Evolutionary conservation across 495 filamentous ascomycete genomes (phyloP).

Genomic region (Penicillium herquei): DNA sequence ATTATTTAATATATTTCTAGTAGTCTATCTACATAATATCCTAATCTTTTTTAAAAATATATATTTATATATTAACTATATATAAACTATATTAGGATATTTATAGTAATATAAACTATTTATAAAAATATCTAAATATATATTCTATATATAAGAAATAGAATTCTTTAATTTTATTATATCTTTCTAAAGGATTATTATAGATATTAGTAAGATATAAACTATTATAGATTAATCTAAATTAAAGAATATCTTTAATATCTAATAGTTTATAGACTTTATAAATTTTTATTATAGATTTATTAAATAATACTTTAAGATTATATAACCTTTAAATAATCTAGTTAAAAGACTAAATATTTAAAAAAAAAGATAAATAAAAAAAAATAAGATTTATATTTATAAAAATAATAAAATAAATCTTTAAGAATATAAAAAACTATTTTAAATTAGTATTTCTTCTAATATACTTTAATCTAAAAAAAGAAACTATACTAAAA

Average conservation of each 20-base stretch:
- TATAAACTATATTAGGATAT: too few relatives aligned
- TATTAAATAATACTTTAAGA: background rate
- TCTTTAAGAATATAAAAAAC: too few relatives aligned
- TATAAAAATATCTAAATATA: too few relatives aligned
- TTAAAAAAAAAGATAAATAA: background rate
- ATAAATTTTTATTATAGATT: background rate
- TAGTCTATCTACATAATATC: background rate
- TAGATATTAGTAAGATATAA: background rate
- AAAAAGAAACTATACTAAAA: background rate
- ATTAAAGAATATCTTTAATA: conserved; percentile 1
- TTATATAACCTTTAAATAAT: background rate
- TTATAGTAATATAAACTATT: too few relatives aligned
- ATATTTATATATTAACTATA: too few relatives aligned
- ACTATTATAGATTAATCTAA: background rate
- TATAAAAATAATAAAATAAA: background rate
- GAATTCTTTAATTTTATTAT: background rate
- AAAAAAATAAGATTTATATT: background rate
- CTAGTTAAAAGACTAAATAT: too few relatives aligned
- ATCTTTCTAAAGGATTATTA: background rate
- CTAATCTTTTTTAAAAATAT: background rate
- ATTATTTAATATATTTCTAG: too few relatives aligned
- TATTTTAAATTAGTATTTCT: background rate
- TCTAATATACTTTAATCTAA: background rate
- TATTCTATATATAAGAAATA: too few relatives aligned
- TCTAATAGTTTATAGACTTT: background rate